Evolutionary conservation across 2,329 filamentous ascomycete species (phyloP).

Genomic region (Neoascochyta sp.): DNA sequence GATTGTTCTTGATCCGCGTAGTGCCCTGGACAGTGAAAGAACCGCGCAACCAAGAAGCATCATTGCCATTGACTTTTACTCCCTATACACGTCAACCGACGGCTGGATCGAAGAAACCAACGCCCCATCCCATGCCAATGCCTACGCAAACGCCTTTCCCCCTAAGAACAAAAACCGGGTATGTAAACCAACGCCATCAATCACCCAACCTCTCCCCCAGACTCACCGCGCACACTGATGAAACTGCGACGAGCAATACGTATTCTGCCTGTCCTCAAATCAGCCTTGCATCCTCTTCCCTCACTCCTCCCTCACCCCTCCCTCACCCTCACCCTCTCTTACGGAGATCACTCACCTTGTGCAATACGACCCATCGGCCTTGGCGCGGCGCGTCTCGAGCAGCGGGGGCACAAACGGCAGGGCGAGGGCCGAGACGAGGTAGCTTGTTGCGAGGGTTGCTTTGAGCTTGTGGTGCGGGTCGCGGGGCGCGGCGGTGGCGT

Average conservation of each 20-base stretch:
- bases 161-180: no score
- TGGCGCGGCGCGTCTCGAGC: conserved; percentile 36
- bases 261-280: conserved; percentile 18
- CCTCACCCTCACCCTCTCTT: not conserved
- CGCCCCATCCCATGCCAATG: no score
- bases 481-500: conserved; percentile 33
- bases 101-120: no score
- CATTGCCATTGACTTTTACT: no score
- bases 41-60: no score
- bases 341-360: conserved; percentile 31
- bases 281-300: conserved; percentile 4
- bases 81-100: no score
- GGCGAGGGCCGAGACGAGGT: conserved; percentile 38
- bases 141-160: no score
- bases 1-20: no score
- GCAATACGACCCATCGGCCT: conserved; percentile 36
- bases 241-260: conserved; percentile 25
- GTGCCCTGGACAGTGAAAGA: no score
- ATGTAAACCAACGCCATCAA: no score
- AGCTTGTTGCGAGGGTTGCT: conserved; percentile 35
- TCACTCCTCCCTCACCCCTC: not conserved
- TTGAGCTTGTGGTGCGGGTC: conserved; percentile 37
- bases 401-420: conserved; percentile 41
- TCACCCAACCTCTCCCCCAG: no score
- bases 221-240: conserved; percentile 24